phyloP scores from a whole-genome alignment of 495 filamentous ascomycete species.

The Xylaria palmicola region DNA sequence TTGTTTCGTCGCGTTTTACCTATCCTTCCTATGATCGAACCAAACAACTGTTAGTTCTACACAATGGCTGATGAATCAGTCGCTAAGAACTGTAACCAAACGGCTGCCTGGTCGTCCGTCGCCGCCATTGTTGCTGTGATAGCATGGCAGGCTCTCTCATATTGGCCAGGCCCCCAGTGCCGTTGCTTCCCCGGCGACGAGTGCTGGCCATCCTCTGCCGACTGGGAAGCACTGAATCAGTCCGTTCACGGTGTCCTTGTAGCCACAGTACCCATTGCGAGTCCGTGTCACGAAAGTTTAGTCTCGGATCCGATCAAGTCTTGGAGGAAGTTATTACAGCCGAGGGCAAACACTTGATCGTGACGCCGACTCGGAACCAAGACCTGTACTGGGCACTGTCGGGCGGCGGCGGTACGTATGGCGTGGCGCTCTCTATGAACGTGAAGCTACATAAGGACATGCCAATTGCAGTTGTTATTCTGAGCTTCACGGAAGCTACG shows the following conservation, averaged over 20 bases:
- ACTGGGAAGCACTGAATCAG: constrained; percentile 47
- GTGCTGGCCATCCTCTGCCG: constrained; percentile 42
- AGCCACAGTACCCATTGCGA: constrained; percentile 51
- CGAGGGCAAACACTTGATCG: constrained; percentile 41
- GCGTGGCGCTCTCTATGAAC: constrained; percentile 51
- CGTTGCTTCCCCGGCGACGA: constrained; percentile 52
- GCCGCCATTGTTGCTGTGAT: neutral
- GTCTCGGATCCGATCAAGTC: constrained; percentile 50
- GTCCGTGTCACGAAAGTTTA: constrained; percentile 37
- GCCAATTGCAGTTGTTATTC: constrained; percentile 46
- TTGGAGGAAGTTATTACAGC: constrained; percentile 47
- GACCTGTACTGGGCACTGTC: constrained; percentile 56
- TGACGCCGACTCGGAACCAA: constrained; percentile 39
- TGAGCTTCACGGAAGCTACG: constrained; percentile 19
- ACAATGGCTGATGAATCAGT: neutral
- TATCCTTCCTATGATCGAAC: neutral
- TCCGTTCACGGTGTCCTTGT: constrained; percentile 47
- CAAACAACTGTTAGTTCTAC: neutral
- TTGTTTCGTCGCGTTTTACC: neutral
- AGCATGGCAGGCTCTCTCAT: neutral
- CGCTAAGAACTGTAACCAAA: neutral
- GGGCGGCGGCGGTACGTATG: constrained; percentile 55
- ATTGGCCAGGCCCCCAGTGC: constrained; percentile 32
- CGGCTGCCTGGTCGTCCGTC: neutral
- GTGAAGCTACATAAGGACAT: constrained; percentile 46